A percentile compares a stretch with the other conserved stretches of the same genome.
These are phyloP conservation scores for Vitis hybrid DNA, from an alignment of 177 flowering plant genomes.

Conservation along the genomic window DNA sequence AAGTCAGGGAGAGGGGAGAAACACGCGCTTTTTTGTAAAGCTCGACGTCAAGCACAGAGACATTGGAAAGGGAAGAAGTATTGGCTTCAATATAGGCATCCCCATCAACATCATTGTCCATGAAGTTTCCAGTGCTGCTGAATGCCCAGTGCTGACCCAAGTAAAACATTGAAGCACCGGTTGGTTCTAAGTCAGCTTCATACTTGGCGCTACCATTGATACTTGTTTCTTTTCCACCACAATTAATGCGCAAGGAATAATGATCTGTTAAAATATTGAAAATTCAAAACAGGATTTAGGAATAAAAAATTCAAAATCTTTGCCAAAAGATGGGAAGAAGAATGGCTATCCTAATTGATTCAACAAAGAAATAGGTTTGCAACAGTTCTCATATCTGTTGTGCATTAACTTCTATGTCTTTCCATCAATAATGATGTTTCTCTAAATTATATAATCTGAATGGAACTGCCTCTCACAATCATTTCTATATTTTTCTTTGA, in stretches of 20 bases:
- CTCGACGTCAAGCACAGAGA: slow-evolving; percentile 14
- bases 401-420: no score
- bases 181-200: slow-evolving; percentile 32
- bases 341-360: background rate
- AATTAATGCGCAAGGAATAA: slow-evolving; percentile 42
- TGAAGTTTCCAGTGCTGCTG: slow-evolving; percentile 60
- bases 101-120: slow-evolving; percentile 35
- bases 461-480: no score
- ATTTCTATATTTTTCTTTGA: no score
- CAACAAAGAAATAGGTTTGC: background rate
- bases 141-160: slow-evolving; percentile 46
- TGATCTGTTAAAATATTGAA: slow-evolving; percentile 23
- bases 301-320: background rate
- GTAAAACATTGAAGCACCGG: slow-evolving; percentile 44
- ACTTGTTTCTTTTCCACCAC: slow-evolving; percentile 40
- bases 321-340: background rate
- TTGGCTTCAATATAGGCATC: slow-evolving; percentile 29
- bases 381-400: background rate
- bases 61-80: slow-evolving; percentile 25
- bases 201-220: slow-evolving; percentile 20
- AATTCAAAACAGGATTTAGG: background rate
- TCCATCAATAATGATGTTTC: no score
- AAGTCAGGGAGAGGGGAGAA: slow-evolving; percentile 60
- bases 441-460: no score
- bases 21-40: slow-evolving; percentile 44